Conservation (phyloP, 228 moss, liverwort and hornwort species). For the Sphagnum magellanicum region DNA sequence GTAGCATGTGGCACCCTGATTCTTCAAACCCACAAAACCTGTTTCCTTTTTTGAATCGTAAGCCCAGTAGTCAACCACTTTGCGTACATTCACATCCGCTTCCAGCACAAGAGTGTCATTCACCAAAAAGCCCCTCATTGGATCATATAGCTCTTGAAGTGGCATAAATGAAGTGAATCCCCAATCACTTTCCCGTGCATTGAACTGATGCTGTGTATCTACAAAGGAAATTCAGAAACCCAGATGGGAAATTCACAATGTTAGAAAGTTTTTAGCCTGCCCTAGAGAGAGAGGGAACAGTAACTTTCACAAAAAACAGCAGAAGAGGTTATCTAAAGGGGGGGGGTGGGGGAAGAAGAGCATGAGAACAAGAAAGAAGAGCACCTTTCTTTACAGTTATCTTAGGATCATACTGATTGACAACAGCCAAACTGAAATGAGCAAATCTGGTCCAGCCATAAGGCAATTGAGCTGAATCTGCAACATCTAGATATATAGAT, state of each 20-base stretch:
- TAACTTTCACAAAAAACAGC: too few species aligned
- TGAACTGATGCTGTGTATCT: conserved; percentile 66
- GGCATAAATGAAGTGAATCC: conserved; percentile 65
- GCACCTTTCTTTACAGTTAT: conserved; percentile 59
- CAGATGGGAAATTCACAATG: too few species aligned
- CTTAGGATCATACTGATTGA: conserved; percentile 55
- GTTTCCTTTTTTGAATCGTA: conserved; percentile 67
- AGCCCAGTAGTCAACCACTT: conserved; percentile 62
- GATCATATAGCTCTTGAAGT: conserved; percentile 55
- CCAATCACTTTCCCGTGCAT: conserved; percentile 59
- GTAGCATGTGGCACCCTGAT: conserved; percentile 61
- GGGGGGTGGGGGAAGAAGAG: too few species aligned
- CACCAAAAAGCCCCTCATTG: conserved; percentile 53
- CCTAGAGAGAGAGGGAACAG: too few species aligned
- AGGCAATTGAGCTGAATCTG: conserved; percentile 51
- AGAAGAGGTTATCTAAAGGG: too few species aligned
- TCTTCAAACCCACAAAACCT: conserved; percentile 56
- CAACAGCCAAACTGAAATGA: conserved; percentile 60
- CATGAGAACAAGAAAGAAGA: too few species aligned
- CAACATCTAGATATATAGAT: conserved; percentile 63
- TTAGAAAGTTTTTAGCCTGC: too few species aligned
- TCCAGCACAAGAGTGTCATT: conserved; percentile 52
- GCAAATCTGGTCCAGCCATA: conserved; percentile 74
- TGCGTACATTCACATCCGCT: conserved; percentile 59
- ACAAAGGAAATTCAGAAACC: conserved; percentile 5